A percentile compares a stretch with the other conserved stretches of the same genome.
Conservation (phyloP, 1,284 basidiomycete genomes). For the Phellopilus nigrolimitatus region DNA sequence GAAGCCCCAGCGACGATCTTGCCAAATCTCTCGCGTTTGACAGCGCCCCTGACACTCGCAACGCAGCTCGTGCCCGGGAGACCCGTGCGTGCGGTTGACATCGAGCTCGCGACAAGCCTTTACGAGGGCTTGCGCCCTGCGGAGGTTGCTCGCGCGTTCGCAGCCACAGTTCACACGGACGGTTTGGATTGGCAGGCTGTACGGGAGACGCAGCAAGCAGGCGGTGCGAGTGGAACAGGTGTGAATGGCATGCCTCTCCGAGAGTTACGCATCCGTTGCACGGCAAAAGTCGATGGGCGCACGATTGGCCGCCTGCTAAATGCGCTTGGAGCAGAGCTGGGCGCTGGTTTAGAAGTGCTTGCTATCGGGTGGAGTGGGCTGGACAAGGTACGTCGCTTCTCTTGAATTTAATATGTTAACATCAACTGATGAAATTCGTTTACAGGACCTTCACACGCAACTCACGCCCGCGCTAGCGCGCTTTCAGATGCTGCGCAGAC, state of each 20-base stretch:
- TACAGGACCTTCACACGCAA: constrained; percentile 14
- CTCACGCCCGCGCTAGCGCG: constrained; percentile 11
- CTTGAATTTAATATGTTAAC: neutral
- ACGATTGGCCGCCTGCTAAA: constrained; percentile 15
- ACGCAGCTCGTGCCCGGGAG: constrained; percentile 17
- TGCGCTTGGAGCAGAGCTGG: constrained; percentile 13
- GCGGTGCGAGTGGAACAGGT: too few relatives aligned
- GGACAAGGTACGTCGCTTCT: constrained; percentile 7
- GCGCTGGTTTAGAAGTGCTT: constrained; percentile 9
- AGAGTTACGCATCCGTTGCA: constrained; percentile 14
- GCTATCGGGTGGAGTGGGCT: constrained; percentile 16
- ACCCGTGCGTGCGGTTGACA: constrained; percentile 12
- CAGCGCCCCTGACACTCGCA: constrained; percentile 15
- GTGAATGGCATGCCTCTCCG: neutral
- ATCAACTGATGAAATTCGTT: neutral
- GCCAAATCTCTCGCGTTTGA: constrained; percentile 11
- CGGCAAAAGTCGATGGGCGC: constrained; percentile 18
- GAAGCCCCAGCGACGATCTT: neutral
- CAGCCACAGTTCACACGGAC: neutral
- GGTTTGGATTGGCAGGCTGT: constrained; percentile 6
- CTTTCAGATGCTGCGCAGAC: constrained; percentile 5
- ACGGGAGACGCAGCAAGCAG: constrained; percentile 3
- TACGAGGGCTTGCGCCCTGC: constrained; percentile 15
- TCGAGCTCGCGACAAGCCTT: constrained; percentile 15
- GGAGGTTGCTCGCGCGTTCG: constrained; percentile 11